phyloP scores from a whole-genome alignment of 345 rosid genomes.

The Mangifera indica region DNA sequence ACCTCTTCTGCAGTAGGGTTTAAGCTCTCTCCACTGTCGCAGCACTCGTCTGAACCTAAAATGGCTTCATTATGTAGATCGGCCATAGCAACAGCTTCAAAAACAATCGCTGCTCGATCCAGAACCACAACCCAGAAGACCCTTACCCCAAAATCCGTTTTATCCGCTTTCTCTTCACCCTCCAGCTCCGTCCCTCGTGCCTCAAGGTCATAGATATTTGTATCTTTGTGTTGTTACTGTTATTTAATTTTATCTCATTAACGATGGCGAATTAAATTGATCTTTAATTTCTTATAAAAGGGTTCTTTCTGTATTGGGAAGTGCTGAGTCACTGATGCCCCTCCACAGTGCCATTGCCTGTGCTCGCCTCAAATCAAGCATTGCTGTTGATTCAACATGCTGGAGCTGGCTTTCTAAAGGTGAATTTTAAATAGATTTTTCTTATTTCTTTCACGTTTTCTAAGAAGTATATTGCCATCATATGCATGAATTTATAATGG shows the following conservation, averaged over 20 bases:
- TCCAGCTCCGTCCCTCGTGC: conserved; percentile 36
- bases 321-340: conserved; percentile 74
- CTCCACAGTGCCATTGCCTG: conserved; percentile 82
- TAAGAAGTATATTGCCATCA: no score
- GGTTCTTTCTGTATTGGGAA: conserved; percentile 59
- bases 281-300: conserved; percentile 27
- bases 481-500: no score
- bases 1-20: conserved; percentile 27
- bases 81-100: conserved; percentile 33
- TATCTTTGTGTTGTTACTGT: not conserved
- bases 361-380: conserved; percentile 73
- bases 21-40: conserved; percentile 13
- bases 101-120: conserved; percentile 39
- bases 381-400: conserved; percentile 80
- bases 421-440: conserved; percentile 13
- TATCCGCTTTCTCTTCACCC: conserved; percentile 39
- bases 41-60: not conserved
- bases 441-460: not conserved
- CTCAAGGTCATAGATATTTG: conserved; percentile 35
- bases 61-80: conserved; percentile 50
- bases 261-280: not conserved
- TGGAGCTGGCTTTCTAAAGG: conserved; percentile 95
- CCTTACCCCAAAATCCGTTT: conserved; percentile 15
- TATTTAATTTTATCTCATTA: not conserved
- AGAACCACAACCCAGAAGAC: conserved; percentile 28